Conservation (phyloP, 2,329 filamentous ascomycete genomes). For the Penicillium sp. region DNA sequence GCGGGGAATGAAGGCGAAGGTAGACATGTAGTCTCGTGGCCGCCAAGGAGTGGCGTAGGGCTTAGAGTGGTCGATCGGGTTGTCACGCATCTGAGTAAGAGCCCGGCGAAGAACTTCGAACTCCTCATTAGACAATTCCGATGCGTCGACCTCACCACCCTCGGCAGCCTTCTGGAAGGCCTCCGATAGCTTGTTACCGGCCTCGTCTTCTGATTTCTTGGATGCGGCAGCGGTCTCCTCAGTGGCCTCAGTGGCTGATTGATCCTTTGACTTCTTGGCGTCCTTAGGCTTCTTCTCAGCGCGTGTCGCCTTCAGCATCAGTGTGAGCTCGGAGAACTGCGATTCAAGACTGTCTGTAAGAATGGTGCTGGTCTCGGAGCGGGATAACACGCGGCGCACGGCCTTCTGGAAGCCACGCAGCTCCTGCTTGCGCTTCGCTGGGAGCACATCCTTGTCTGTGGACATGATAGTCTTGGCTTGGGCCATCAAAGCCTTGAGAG, state of each 20-base stretch:
- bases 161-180: constrained; percentile 34
- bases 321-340: constrained; percentile 55
- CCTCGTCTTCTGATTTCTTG: constrained; percentile 19
- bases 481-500: constrained; percentile 56
- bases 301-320: constrained; percentile 47
- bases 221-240: constrained; percentile 13
- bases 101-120: constrained; percentile 54
- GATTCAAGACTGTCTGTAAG: constrained; percentile 53
- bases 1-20: constrained; percentile 91
- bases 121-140: constrained; percentile 51
- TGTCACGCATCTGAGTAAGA: constrained; percentile 67
- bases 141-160: constrained; percentile 40
- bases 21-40: constrained; percentile 81
- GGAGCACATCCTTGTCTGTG: constrained; percentile 54
- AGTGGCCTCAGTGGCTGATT: constrained; percentile 7
- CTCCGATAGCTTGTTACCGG: constrained; percentile 33
- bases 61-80: constrained; percentile 73
- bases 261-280: constrained; percentile 20
- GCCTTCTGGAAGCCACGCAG: constrained; percentile 71
- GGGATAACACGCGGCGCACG: constrained; percentile 63
- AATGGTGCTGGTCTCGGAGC: constrained; percentile 48
- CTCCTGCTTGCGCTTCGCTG: constrained; percentile 72
- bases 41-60: constrained; percentile 91
- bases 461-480: constrained; percentile 64
- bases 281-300: constrained; percentile 26